Base-by-base conservation (phyloP, 2,329 filamentous ascomycete species). In the Aureobasidium pullulans region DNA sequence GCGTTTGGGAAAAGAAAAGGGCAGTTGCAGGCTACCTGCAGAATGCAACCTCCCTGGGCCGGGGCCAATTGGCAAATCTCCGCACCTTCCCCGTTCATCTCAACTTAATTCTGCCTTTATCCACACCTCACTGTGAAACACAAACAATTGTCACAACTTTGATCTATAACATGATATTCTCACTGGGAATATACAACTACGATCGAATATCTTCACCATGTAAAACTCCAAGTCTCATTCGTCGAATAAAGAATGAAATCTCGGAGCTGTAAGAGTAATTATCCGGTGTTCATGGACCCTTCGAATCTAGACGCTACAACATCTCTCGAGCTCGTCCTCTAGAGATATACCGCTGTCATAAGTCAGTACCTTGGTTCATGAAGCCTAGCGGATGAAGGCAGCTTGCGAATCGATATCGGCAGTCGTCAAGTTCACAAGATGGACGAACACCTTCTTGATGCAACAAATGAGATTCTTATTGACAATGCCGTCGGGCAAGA, bases 381-480 rank as follows among this genome's bases (percentile, higher is more conserved):
- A 23, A 23, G 23, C 23, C 23, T 23, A 23, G 23, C 3, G 23
- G 23, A 23, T 23, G 23, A 23, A 4, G 23, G 23, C 23, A 23
- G 23, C 23, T 23, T 23, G 23, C 3, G 23, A 3, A 23, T 23
- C 23, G 23, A 23, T 23, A 3, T 23, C 23, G 23, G 23, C 23
- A 23, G 23, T 23, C 23, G 23, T 4, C 3, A 23, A 23, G 23
- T 23, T 23, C 23, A 4, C 3, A 23, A 23, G 23, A 23, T 23
- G 23, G 23, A 23, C 36, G 44, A 32, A 34, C 15, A 19, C 1
- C 6, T 3, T 34, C 36, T 36, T n/a, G 4, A n/a, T 28, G 46
- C 36, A 50, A 49, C 34, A 52, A 52, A 52, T 37, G 47, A 52
- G 48, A 52, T 40, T 52, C 23, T 40, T 52, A 52, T 52, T 52